These are phyloP conservation scores for Arabidopsis thaliana DNA, from an alignment of 345 rosid species.

Conservation along the genomic window TAIR10.1 NC_003076.8:9439001-9439500, in stretches of 20 bases:
- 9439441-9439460: conserved; percentile 98
- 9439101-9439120: conserved; percentile 90
- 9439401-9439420: conserved; percentile 92
- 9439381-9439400: conserved; percentile 29
- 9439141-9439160: conserved; percentile 89
- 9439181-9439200: conserved; percentile 10
- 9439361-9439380: conserved; percentile 22
- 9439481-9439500: conserved; percentile 82
- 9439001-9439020: background rate
- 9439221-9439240: conserved; percentile 65
- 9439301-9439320: conserved; percentile 71
- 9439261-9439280: conserved; percentile 84
- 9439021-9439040: background rate
- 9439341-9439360: conserved; percentile 7
- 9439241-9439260: conserved; percentile 99
- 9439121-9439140: conserved; percentile 92
- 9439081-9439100: conserved; percentile 87
- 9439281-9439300: conserved; percentile 82
- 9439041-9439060: conserved; percentile 22
- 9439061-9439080: conserved; percentile 68
- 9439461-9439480: conserved; percentile 96
- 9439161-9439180: conserved; percentile 10
- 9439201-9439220: conserved; percentile 23
- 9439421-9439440: conserved; percentile 92
- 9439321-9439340: conserved; percentile 88